Conservation (phyloP, 2,329 filamentous ascomycete species). For the Fusarium illudens region DNA sequence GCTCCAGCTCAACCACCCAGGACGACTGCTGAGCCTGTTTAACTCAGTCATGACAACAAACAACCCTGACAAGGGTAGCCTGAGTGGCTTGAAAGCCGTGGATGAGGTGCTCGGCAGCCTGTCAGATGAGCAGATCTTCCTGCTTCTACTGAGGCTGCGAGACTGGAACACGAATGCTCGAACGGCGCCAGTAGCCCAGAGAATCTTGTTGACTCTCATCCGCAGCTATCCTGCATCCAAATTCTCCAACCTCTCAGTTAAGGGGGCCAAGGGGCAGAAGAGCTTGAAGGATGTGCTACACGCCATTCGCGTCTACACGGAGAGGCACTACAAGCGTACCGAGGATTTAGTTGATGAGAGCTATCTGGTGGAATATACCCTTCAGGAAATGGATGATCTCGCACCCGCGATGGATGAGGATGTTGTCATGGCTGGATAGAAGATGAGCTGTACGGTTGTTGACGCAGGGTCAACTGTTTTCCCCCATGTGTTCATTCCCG, state of each 20-base stretch:
- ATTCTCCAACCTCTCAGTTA: slow-evolving; percentile 74
- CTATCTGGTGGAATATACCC: slow-evolving; percentile 91
- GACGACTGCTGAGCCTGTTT: slow-evolving; percentile 84
- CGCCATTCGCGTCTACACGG: slow-evolving; percentile 88
- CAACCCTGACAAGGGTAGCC: slow-evolving; percentile 67
- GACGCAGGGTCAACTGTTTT: slow-evolving; percentile 6
- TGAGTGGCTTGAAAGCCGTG: slow-evolving; percentile 73
- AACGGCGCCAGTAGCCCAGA: slow-evolving; percentile 85
- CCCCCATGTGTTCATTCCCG: slow-evolving; percentile 1
- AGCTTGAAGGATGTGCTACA: slow-evolving; percentile 85
- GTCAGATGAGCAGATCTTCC: slow-evolving; percentile 85
- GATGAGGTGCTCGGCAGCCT: slow-evolving; percentile 84
- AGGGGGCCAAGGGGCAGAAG: slow-evolving; percentile 65
- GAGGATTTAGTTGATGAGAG: slow-evolving; percentile 95
- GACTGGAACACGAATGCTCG: slow-evolving; percentile 98
- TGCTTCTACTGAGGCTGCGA: slow-evolving; percentile 80
- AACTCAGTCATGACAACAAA: slow-evolving; percentile 75
- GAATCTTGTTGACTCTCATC: slow-evolving; percentile 81
- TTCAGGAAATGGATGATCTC: slow-evolving; percentile 89
- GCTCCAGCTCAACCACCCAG: slow-evolving; percentile 93
- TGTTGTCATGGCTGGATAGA: slow-evolving; percentile 52
- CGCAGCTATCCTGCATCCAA: slow-evolving; percentile 81
- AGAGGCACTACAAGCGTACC: slow-evolving; percentile 88
- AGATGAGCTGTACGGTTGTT: slow-evolving; percentile 7
- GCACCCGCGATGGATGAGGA: slow-evolving; percentile 56